Conservation (phyloP, 2,329 filamentous ascomycete species). For the Talaromyces funiculosus region DNA sequence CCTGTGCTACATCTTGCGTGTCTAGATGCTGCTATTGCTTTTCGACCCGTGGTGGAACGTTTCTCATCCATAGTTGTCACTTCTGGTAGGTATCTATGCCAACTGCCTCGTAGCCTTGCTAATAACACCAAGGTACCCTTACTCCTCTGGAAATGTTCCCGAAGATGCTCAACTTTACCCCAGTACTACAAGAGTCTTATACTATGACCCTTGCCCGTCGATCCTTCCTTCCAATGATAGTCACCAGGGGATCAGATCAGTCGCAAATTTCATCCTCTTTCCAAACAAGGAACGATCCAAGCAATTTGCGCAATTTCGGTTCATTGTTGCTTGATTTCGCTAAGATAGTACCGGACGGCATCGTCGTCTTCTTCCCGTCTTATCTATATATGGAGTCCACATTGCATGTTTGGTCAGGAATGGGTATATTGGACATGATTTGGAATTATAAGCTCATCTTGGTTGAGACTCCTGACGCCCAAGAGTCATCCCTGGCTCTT, state of each 20-base stretch:
- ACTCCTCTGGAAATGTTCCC: constrained; percentile 98
- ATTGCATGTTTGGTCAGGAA: constrained; percentile 98
- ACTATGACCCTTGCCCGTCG: constrained; percentile 88
- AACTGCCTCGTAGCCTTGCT: background rate
- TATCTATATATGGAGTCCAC: constrained; percentile 99
- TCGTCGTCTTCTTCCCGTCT: constrained; percentile 99
- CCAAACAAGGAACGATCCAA: constrained; percentile 89
- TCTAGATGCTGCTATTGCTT: constrained; percentile 93
- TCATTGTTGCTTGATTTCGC: constrained; percentile 90
- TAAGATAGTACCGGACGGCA: constrained; percentile 89
- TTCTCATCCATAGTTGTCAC: constrained; percentile 99
- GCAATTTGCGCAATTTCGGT: constrained; percentile 95
- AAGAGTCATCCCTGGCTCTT: constrained; percentile 90
- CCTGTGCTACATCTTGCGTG: constrained; percentile 97
- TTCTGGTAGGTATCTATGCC: constrained; percentile 42
- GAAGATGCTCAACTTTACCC: constrained; percentile 91
- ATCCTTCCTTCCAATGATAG: constrained; percentile 97
- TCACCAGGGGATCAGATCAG: constrained; percentile 91
- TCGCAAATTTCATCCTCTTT: constrained; percentile 89
- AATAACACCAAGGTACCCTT: constrained; percentile 61
- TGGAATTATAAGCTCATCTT: constrained; percentile 99
- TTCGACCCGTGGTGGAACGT: constrained; percentile 93
- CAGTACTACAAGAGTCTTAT: constrained; percentile 95
- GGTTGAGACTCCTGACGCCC: constrained; percentile 93
- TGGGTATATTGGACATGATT: constrained; percentile 94